Percentiles rank a stretch among this genome's conserved stretches.
Conservation (phyloP, 2,329 filamentous ascomycete genomes). For the Coleophoma eucalyptorum region DNA sequence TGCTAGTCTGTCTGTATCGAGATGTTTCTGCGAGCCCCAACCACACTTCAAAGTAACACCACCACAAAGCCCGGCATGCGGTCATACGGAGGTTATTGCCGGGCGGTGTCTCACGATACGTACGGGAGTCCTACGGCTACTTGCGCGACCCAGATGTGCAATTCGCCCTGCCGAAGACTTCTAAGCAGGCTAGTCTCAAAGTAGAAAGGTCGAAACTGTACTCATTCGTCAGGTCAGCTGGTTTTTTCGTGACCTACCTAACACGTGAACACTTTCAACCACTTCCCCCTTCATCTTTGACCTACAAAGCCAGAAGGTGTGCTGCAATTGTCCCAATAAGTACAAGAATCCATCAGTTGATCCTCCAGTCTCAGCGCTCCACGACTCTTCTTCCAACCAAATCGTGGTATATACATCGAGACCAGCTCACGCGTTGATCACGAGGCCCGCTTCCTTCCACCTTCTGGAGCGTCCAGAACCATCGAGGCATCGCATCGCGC, state of each 20-base stretch:
- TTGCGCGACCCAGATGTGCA: no score
- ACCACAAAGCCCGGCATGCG: neutral
- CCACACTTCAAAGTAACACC: neutral
- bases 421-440: neutral
- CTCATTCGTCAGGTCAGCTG: neutral
- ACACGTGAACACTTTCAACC: neutral
- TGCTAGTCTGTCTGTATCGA: no score
- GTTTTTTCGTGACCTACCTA: neutral
- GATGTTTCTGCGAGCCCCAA: no score
- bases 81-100: neutral
- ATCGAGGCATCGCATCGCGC: no score
- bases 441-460: neutral
- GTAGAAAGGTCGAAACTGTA: no score
- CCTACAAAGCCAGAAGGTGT: neutral
- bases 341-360: neutral
- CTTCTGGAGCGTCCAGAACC: no score
- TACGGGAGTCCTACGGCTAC: no score
- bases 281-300: neutral
- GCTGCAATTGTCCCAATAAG: neutral
- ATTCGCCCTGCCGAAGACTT: no score
- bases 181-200: no score
- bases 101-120: no score
- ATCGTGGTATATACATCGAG: neutral
- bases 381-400: neutral
- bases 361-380: neutral